Evolutionary conservation across 1,284 basidiomycete genomes (phyloP).

Genomic region (Acaromyces ingoldii): DNA sequence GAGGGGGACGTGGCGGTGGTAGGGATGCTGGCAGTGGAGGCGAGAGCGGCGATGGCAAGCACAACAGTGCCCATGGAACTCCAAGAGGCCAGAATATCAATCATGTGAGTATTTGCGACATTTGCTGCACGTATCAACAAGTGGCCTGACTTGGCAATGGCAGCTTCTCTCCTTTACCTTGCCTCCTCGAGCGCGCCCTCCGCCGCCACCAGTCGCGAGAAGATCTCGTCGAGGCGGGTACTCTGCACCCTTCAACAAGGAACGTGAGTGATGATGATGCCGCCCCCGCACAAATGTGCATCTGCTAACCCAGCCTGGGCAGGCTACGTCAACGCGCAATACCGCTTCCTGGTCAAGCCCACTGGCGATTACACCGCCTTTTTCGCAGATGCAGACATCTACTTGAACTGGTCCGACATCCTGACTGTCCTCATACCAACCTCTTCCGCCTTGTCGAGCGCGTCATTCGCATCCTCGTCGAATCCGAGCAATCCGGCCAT

Average conservation of each 20-base stretch:
- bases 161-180: conserved; percentile 47
- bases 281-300: not conserved
- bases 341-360: conserved; percentile 49
- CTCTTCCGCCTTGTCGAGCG: conserved; percentile 50
- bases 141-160: not conserved
- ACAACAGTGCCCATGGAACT: not conserved
- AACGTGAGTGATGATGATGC: conserved; percentile 20
- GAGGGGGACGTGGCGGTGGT: not conserved
- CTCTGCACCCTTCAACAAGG: conserved; percentile 44
- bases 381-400: conserved; percentile 46
- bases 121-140: not conserved
- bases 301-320: not conserved
- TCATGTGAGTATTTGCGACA: conserved; percentile 20
- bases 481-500: conserved; percentile 21
- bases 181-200: conserved; percentile 40
- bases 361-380: conserved; percentile 47
- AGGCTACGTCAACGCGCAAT: conserved; percentile 49
- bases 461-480: conserved; percentile 15
- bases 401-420: conserved; percentile 65
- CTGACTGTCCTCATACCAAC: conserved; percentile 89
- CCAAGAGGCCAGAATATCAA: conserved; percentile 39
- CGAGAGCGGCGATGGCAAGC: not conserved
- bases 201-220: conserved; percentile 25
- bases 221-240: conserved; percentile 24
- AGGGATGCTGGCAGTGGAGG: not conserved